Evolutionary conservation across 306 rosid genomes (phyloP).

Genomic region (Trichosanthes truncata): DNA sequence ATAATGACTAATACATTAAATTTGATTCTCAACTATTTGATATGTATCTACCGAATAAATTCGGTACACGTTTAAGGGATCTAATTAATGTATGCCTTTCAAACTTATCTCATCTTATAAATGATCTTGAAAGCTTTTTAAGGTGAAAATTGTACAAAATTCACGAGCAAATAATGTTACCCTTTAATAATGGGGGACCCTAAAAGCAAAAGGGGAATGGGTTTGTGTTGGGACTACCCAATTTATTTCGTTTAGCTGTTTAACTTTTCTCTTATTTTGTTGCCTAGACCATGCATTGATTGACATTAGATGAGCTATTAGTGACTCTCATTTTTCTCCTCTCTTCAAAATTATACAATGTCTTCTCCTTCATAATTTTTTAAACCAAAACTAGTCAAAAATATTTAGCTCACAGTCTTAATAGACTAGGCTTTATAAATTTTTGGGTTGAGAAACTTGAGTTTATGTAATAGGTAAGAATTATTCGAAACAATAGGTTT

Average conservation of each 20-base stretch:
- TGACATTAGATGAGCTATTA: conserved; percentile 2
- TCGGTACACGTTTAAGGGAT: neutral
- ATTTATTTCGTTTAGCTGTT: neutral
- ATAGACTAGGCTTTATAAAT: neutral
- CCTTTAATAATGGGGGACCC: neutral
- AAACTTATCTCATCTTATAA: neutral
- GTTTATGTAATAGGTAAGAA: too few relatives aligned
- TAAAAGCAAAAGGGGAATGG: neutral
- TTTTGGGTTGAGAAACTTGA: neutral
- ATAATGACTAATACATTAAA: neutral
- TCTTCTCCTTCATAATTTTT: neutral
- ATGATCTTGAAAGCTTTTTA: neutral
- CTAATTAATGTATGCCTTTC: neutral
- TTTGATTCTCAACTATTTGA: neutral
- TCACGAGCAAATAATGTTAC: neutral
- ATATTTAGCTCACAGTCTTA: neutral
- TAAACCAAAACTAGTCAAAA: neutral
- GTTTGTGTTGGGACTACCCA: conserved; percentile 1
- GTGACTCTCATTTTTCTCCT: neutral
- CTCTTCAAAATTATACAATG: neutral
- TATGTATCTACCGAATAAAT: neutral
- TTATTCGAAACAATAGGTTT: too few relatives aligned
- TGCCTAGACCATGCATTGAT: neutral
- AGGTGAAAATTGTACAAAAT: neutral
- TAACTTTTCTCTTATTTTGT: neutral